A percentile compares a stretch with the other conserved stretches of the same genome.
These are phyloP conservation scores for Metschnikowia colocasiae DNA, from an alignment of 805 yeast genomes.

Conservation along the genomic window DNA sequence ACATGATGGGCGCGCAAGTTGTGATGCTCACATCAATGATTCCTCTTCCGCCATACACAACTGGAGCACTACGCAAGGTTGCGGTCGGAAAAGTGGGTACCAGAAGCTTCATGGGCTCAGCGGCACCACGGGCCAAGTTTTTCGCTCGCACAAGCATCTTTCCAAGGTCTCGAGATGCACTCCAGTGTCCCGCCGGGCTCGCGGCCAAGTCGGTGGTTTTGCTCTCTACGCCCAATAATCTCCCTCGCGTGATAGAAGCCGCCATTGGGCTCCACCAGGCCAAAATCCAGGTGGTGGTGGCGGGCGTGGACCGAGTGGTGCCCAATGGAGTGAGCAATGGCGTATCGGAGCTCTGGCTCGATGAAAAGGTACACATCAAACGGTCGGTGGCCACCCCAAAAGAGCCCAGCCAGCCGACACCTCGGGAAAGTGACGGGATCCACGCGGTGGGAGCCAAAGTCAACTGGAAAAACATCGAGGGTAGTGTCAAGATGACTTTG, in stretches of 20 bases:
- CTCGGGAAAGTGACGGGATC: conserved; percentile 34
- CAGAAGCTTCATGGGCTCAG: background rate
- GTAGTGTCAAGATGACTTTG: conserved; percentile 23
- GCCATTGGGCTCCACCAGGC: conserved; percentile 25
- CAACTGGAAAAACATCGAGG: conserved; percentile 36
- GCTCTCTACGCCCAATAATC: conserved; percentile 34
- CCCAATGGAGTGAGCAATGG: conserved; percentile 34
- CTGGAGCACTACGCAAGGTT: background rate
- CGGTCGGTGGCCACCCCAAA: conserved; percentile 20
- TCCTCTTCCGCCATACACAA: background rate
- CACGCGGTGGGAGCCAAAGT: conserved; percentile 32
- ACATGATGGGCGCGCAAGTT: background rate
- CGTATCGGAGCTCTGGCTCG: conserved; percentile 38
- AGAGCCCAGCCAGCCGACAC: conserved; percentile 23
- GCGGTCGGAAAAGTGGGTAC: background rate
- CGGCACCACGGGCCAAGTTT: conserved; percentile 7
- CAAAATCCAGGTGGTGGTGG: conserved; percentile 36
- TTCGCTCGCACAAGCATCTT: conserved; percentile 16
- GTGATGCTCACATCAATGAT: background rate
- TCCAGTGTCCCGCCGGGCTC: conserved; percentile 12
- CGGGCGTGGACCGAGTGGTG: conserved; percentile 38
- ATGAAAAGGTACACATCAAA: conserved; percentile 20
- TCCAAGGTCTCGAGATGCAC: conserved; percentile 6
- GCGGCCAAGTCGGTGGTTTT: conserved; percentile 30
- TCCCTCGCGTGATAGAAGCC: conserved; percentile 29